Evolutionary conservation across 352 stramenopile species (phyloP).

Genomic region (Phytophthora citrophthora): DNA sequence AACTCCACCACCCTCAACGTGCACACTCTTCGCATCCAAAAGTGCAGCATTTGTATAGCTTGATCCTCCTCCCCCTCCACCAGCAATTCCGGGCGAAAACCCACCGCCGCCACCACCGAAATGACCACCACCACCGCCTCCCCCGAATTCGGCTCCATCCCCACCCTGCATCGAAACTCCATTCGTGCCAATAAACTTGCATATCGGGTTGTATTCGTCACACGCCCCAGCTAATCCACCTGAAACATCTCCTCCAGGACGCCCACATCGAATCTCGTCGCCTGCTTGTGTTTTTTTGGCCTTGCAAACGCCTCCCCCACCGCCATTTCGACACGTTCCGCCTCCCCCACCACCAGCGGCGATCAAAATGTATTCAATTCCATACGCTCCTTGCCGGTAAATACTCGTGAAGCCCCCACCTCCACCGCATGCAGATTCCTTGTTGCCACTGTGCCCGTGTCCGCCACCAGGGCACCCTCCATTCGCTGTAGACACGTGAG

Average conservation of each 20-base stretch:
- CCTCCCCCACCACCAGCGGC: slow-evolving; percentile 68
- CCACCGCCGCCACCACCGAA: slow-evolving; percentile 75
- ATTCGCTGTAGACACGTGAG: slow-evolving; percentile 46
- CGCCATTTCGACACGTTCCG: slow-evolving; percentile 69
- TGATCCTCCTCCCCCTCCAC: slow-evolving; percentile 66
- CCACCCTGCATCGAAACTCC: slow-evolving; percentile 64
- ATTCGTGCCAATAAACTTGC: slow-evolving; percentile 60
- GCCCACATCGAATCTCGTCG: slow-evolving; percentile 61
- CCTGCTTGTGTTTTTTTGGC: slow-evolving; percentile 34
- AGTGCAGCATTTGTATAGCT: slow-evolving; percentile 59
- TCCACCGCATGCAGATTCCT: slow-evolving; percentile 67
- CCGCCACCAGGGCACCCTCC: slow-evolving; percentile 65
- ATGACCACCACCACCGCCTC: slow-evolving; percentile 63
- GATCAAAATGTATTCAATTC: slow-evolving; percentile 74
- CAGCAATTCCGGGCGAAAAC: slow-evolving; percentile 76
- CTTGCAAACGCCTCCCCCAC: slow-evolving; percentile 45
- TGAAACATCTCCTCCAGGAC: slow-evolving; percentile 39
- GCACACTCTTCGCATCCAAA: slow-evolving; percentile 51
- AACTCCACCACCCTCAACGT: slow-evolving; percentile 42
- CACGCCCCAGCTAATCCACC: slow-evolving; percentile 61
- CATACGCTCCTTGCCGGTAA: slow-evolving; percentile 65
- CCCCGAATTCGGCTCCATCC: slow-evolving; percentile 75
- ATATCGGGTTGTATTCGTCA: slow-evolving; percentile 66
- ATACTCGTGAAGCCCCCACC: slow-evolving; percentile 78
- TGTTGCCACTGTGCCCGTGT: slow-evolving; percentile 69